Conservation (phyloP, 768 basidiomycete genomes). For the Leucocoprinus leucothites region DNA sequence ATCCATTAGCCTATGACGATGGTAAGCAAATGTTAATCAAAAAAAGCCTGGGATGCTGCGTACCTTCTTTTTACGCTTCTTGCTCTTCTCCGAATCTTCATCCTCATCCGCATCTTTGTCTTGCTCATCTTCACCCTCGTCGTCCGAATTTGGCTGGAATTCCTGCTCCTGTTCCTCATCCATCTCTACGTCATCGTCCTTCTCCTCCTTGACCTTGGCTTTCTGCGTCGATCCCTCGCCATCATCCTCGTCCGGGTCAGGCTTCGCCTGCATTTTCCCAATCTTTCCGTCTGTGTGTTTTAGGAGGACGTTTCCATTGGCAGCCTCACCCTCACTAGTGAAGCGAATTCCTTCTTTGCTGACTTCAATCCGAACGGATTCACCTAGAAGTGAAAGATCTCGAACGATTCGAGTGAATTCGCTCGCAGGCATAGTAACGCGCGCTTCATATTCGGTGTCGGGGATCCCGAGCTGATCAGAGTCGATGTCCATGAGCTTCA, state of each 20-base stretch:
- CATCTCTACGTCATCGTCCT: conserved; percentile 43
- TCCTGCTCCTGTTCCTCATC: conserved; percentile 32
- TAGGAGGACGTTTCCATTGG: conserved; percentile 83
- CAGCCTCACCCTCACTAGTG: conserved; percentile 89
- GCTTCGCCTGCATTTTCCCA: conserved; percentile 39
- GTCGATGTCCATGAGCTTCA: conserved; percentile 99
- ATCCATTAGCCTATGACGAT: conserved; percentile 28
- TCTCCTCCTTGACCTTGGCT: conserved; percentile 43
- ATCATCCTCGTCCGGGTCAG: conserved; percentile 35
- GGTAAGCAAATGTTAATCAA: conserved; percentile 6
- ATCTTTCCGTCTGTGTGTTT: conserved; percentile 64
- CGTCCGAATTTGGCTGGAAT: conserved; percentile 50
- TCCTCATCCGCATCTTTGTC: conserved; percentile 48
- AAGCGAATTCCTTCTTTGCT: conserved; percentile 95
- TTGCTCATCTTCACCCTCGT: conserved; percentile 50
- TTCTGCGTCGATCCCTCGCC: conserved; percentile 30
- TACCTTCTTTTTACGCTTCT: conserved; percentile 77
- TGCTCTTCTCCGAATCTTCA: conserved; percentile 47
- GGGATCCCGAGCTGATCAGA: conserved; percentile 93
- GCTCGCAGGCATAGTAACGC: conserved; percentile 77
- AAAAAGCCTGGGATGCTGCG: background rate
- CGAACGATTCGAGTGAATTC: conserved; percentile 94
- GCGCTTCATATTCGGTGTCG: conserved; percentile 95
- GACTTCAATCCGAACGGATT: conserved; percentile 93
- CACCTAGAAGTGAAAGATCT: conserved; percentile 87